Conservation (phyloP, 257 asterid genomes). For the Apocynum venetum region DNA sequence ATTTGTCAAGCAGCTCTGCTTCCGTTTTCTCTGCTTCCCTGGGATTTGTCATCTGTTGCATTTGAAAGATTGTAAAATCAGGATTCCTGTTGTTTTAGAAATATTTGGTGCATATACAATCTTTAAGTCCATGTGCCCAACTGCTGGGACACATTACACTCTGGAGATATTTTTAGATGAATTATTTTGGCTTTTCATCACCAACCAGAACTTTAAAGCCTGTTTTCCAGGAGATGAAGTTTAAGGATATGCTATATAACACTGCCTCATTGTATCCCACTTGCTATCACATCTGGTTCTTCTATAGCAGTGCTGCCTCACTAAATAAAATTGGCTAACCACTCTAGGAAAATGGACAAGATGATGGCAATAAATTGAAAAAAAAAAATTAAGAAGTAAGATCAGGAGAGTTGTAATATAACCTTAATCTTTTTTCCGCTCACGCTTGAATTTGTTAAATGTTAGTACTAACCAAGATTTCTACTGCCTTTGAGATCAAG, state of each 20-base stretch:
- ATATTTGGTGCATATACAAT: neutral
- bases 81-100: neutral
- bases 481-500: neutral
- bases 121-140: neutral
- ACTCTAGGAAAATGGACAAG: constrained; percentile 1
- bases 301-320: neutral
- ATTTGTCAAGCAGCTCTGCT: constrained; percentile 62
- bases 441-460: neutral
- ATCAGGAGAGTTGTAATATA: neutral
- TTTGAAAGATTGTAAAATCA: constrained; percentile 12
- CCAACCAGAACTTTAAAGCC: neutral
- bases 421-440: neutral
- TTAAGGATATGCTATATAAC: neutral
- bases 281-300: neutral
- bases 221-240: neutral
- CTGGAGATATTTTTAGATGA: neutral
- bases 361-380: neutral
- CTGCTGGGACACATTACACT: neutral
- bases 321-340: neutral
- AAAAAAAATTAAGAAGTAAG: neutral
- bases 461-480: neutral
- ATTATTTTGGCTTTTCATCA: neutral
- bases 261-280: neutral
- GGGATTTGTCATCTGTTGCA: constrained; percentile 58
- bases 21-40: constrained; percentile 80